Conservation (phyloP, 2,329 filamentous ascomycete species). For the Dothideomycetidae sp. region DNA sequence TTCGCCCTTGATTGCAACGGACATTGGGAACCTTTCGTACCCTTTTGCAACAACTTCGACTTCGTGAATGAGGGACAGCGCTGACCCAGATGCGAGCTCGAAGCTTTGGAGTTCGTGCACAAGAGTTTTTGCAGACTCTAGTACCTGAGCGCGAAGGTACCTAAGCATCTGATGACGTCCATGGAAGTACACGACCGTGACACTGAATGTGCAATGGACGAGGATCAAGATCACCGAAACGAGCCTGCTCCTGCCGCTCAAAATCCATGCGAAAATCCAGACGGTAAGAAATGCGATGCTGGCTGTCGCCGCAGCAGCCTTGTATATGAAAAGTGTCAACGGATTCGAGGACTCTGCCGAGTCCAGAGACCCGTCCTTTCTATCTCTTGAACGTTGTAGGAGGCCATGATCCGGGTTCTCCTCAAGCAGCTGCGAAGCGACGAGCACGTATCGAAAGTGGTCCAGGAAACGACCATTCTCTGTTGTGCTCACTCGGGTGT, state of each 20-base stretch:
- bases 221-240: conserved; percentile 35
- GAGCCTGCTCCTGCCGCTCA: conserved; percentile 40
- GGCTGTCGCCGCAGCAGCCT: conserved; percentile 52
- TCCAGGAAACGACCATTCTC: conserved; percentile 81
- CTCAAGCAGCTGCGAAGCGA: conserved; percentile 77
- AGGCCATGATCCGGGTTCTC: conserved; percentile 40
- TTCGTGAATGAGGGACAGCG: conserved; percentile 74
- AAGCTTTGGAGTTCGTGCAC: conserved; percentile 66
- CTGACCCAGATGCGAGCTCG: conserved; percentile 61
- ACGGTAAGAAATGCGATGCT: conserved; percentile 45
- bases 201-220: conserved; percentile 38
- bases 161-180: conserved; percentile 69
- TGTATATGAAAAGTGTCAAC: conserved; percentile 22
- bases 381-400: conserved; percentile 20
- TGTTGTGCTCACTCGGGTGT: conserved; percentile 55
- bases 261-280: conserved; percentile 58
- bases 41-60: conserved; percentile 90
- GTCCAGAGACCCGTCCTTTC: background rate
- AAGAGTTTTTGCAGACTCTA: conserved; percentile 53
- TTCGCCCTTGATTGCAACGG: too few species aligned
- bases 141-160: conserved; percentile 58
- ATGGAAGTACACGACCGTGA: conserved; percentile 53
- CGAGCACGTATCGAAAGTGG: conserved; percentile 83
- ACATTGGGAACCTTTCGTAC: conserved; percentile 74
- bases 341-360: background rate